Evolutionary conservation across 2,329 filamentous ascomycete genomes (phyloP), one percentile per base, ranked within the genome.

Genomic region (Fusarium foetens): DNA sequence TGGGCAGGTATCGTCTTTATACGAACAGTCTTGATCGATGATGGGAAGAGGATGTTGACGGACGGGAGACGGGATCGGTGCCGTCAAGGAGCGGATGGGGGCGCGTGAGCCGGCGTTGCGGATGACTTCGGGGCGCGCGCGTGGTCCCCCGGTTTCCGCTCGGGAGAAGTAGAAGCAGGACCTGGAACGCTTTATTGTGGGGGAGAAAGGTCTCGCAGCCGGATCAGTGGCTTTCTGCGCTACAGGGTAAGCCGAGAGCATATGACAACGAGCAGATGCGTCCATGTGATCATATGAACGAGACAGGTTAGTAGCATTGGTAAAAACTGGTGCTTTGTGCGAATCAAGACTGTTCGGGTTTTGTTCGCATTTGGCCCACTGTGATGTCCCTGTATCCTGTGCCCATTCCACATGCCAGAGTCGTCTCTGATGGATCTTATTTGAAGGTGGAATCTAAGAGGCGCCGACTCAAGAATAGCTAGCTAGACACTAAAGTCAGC

Each of bases 51-150:
- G 51, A 59, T 57, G 49, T 63, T 42, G 54, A 63, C 46, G 39
- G 51, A 65, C 59, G 57, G 58, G 42, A 58, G 53, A 71, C 66
- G 66, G 64, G 49, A 58, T 57, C 46, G 55, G 62, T 68, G 66
- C 65, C 67, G 68, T 75, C 54, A 58, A 68, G 49, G 63, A 73
- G 65, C 54, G 63, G 65, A 66, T 75, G 60, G 63, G 71, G 71
- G 74, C 75, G 75, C 75, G 75, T 77, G 76, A 70, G 63, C 76
- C 75, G 74, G 75, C 71, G 76, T 76, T 77, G 74, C 76, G 76
- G 76, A 77, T 77, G 76, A 77, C 76, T 77, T 77, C 76, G 76
- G 75, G 74, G 75, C 53, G 73, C 74, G 75, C 68, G 75, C 60
- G 57, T 72, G 75, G 71, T 72, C 70, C 70, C 70, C 71, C 68